Base-by-base conservation (phyloP, 805 yeast species). In the Saccharomyces eubayanus region DNA sequence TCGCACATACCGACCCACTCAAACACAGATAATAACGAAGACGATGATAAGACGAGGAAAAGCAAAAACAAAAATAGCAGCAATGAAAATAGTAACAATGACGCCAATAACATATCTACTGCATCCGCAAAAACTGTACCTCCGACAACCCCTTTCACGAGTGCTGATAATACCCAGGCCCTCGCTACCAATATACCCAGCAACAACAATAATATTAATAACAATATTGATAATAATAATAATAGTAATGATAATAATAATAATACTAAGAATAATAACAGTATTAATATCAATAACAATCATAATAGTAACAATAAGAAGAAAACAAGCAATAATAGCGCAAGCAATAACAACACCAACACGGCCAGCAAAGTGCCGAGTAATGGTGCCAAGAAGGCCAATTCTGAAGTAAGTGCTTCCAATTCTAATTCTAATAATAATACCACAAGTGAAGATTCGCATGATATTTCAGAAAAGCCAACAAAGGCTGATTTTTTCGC, bases 401-500 rank as follows among this genome's bases (percentile, higher is more conserved):
- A n/a, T 47, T 53, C 10, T 47, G 55, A 24, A 48, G 20, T 20
- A 30, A 59, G 56, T 30, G 62, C 47, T 11, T 20, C 24, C 3
- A 24, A 24, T 24, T 24, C 43, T 16, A 36, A 16, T 16, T 36
- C 43, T 6, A 36, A 36, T 46, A 6, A 31, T 53, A 9, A 41
- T 47, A 21, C 31, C 12, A 47, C 54, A 27, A 60, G 58, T 12
- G 21, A 53, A 30, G 58, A 63, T n/a, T 56, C 58, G 1, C 60
- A 60, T 31, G 57, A 60, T 8, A 30, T 58, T 3, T 56, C 62
- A 29, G 64, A 70, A 28, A 69, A 68, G 21, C 64, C 70, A 3
- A 83, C 96, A 6, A 80, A 90, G 64, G 94, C 97, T 0, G 98
- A 91, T 64, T 82, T 89, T 56, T 94, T 94, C 69, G 98, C 97